Evolutionary conservation across 164 flowering plant genomes (phyloP).

Genomic region (Dillenia turbinata): DNA sequence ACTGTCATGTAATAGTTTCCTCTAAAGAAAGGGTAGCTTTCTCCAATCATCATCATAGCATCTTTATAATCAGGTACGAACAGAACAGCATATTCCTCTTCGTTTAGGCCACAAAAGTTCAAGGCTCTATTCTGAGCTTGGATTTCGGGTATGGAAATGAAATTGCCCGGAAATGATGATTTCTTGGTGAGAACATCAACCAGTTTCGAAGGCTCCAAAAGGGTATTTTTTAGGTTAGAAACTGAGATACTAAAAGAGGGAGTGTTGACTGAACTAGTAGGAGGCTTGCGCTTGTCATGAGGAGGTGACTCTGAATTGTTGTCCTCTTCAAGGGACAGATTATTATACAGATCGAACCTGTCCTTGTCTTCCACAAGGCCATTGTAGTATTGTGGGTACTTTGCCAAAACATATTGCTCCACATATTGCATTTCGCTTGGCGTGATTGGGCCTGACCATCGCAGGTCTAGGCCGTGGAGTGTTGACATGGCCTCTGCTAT

Average conservation of each 20-base stretch:
- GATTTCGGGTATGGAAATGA: conserved; percentile 54
- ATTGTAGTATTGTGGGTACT: conserved; percentile 48
- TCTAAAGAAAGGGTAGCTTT: conserved; percentile 68
- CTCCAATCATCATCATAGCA: conserved; percentile 76
- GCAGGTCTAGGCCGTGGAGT: conserved; percentile 55
- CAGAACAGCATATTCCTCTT: conserved; percentile 59
- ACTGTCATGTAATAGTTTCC: conserved; percentile 53
- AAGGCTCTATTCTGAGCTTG: conserved; percentile 47
- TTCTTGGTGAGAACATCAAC: conserved; percentile 48
- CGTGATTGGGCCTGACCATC: conserved; percentile 90
- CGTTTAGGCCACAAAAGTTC: conserved; percentile 44
- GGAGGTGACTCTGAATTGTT: conserved; percentile 19
- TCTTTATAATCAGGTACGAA: conserved; percentile 50
- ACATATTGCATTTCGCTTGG: conserved; percentile 73
- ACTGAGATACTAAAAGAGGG: conserved; percentile 28
- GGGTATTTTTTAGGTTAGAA: conserved; percentile 37
- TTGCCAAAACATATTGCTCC: conserved; percentile 64
- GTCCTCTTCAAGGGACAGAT: conserved; percentile 34
- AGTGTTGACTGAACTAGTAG: conserved; percentile 19
- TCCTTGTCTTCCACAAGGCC: conserved; percentile 40
- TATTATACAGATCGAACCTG: conserved; percentile 32
- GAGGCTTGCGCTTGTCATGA: conserved; percentile 54
- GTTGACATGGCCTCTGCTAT: conserved; percentile 83
- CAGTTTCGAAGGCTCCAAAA: conserved; percentile 46
- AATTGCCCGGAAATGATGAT: conserved; percentile 49